Conservation (phyloP, 257 asterid genomes). For the Penstemon eatonii region DNA sequence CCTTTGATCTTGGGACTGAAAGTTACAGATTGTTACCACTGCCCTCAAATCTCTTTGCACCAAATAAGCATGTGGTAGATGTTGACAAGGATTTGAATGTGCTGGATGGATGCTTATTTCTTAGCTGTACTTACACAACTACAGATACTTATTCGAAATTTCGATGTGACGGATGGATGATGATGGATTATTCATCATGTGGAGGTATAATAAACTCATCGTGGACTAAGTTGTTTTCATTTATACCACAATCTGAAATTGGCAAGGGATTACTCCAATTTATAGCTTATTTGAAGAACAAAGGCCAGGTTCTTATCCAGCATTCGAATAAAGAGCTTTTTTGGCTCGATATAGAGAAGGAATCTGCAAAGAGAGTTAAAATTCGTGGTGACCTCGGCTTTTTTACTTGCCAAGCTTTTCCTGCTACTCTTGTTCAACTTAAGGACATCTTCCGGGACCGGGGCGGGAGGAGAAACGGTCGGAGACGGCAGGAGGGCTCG, state of each 20-base stretch:
- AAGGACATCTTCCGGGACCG: not conserved
- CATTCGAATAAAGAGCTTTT: not conserved
- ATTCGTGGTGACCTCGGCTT: not conserved
- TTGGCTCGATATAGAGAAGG: not conserved
- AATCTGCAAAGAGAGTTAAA: not conserved
- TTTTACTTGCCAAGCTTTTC: not conserved
- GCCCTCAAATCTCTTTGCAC: not conserved
- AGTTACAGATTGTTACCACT: not conserved
- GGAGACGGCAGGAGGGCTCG: no score
- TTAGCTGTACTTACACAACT: not conserved
- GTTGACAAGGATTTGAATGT: not conserved
- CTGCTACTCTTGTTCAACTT: not conserved
- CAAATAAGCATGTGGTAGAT: not conserved
- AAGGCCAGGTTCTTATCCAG: not conserved
- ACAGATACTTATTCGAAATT: not conserved
- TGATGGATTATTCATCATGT: not conserved
- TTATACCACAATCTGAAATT: not conserved
- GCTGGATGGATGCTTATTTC: slow-evolving; percentile 7
- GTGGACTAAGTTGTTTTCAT: not conserved
- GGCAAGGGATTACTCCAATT: not conserved
- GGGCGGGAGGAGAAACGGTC: no score
- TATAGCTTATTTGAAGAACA: slow-evolving; percentile 1
- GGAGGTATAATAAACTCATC: not conserved
- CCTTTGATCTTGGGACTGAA: slow-evolving; percentile 8
- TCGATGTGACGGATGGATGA: not conserved